Evolutionary conservation across 352 stramenopile species (phyloP).

Genomic region (Aphanomyces stellatus): DNA sequence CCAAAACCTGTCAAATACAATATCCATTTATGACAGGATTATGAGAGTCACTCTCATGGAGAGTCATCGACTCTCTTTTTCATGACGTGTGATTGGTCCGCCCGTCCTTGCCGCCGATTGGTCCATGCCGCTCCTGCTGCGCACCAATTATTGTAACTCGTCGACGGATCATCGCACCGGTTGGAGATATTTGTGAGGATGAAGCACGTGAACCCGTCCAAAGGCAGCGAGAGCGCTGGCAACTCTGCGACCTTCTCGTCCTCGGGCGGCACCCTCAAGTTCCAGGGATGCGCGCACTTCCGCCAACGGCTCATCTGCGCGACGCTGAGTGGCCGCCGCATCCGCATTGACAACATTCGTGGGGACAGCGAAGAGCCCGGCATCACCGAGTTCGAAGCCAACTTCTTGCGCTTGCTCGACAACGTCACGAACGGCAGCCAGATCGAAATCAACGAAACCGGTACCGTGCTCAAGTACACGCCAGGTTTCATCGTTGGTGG

Average conservation of each 20-base stretch:
- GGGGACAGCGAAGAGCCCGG: slow-evolving; percentile 92
- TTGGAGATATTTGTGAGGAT: too few relatives aligned
- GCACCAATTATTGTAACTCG: background rate
- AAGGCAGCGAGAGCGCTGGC: background rate
- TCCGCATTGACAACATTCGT: slow-evolving; percentile 95
- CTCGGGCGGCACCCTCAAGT: slow-evolving; percentile 20
- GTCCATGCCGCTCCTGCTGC: background rate
- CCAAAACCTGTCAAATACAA: too few relatives aligned
- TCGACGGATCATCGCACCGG: too few relatives aligned
- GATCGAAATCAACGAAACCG: slow-evolving; percentile 99
- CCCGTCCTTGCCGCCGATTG: background rate
- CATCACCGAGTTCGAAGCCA: slow-evolving; percentile 94
- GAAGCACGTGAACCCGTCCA: slow-evolving; percentile 12
- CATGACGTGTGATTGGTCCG: background rate
- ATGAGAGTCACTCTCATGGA: too few relatives aligned
- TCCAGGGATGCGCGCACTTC: slow-evolving; percentile 88
- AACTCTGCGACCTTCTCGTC: slow-evolving; percentile 10
- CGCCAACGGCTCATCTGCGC: slow-evolving; percentile 89
- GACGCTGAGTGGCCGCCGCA: slow-evolving; percentile 85
- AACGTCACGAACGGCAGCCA: slow-evolving; percentile 95
- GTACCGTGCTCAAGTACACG: slow-evolving; percentile 95
- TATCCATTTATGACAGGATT: too few relatives aligned
- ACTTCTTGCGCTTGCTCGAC: slow-evolving; percentile 95
- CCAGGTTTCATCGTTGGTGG: slow-evolving; percentile 95
- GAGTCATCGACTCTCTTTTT: background rate